These are phyloP conservation scores for Bacidia gigantensis DNA, from an alignment of 495 filamentous ascomycete species.

Conservation along the genomic window DNA sequence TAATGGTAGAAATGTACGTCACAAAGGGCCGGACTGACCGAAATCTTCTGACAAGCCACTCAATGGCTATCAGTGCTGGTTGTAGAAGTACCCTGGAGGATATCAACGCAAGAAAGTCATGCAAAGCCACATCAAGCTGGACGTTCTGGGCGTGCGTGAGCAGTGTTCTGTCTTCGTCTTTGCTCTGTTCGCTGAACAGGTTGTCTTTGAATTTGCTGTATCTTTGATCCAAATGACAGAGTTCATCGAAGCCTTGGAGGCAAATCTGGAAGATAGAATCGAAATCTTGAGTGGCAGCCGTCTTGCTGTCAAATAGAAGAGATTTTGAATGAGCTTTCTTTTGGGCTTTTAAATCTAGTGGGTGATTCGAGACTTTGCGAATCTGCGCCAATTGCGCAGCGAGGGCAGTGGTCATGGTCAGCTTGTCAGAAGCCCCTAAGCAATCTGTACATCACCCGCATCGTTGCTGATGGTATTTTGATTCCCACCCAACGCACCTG, in stretches of 20 bases:
- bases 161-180: constrained; percentile 67
- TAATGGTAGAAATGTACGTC: neutral
- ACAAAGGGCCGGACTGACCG: constrained; percentile 39
- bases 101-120: constrained; percentile 67
- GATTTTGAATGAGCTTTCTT: constrained; percentile 81
- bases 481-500: no score
- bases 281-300: constrained; percentile 75
- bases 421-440: neutral
- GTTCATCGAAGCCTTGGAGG: constrained; percentile 72
- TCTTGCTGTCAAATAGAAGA: constrained; percentile 69
- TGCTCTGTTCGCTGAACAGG: constrained; percentile 86
- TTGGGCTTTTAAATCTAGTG: constrained; percentile 79
- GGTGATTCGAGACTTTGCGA: constrained; percentile 59
- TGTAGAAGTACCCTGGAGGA: constrained; percentile 63
- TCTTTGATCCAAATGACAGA: constrained; percentile 69
- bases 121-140: constrained; percentile 61
- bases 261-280: constrained; percentile 78
- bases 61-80: constrained; percentile 76
- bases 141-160: constrained; percentile 70
- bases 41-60: constrained; percentile 89
- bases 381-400: constrained; percentile 70
- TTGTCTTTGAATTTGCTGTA: constrained; percentile 55
- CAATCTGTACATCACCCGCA: neutral
- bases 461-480: no score
- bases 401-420: constrained; percentile 69